These are phyloP conservation scores for Leccinum huronense DNA, from an alignment of 1,284 basidiomycete species.

Conservation along the genomic window DNA sequence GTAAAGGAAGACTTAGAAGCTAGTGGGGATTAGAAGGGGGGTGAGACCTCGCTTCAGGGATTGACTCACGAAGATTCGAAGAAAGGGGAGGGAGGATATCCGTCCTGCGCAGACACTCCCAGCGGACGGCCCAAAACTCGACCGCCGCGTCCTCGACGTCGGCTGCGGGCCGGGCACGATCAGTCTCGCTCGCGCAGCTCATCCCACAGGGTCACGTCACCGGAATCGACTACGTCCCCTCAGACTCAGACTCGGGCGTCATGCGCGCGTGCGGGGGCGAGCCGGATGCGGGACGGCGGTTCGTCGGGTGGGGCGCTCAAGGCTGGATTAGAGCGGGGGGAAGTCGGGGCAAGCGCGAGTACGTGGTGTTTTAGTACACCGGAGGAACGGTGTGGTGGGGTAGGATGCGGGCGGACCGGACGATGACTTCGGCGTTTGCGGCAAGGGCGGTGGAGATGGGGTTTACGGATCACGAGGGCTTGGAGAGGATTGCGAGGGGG, in stretches of 20 bases:
- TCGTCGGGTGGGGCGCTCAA: conserved; percentile 30
- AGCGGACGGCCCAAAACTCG: conserved; percentile 44
- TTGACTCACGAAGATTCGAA: too few relatives aligned
- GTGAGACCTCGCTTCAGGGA: too few relatives aligned
- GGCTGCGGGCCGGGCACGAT: conserved; percentile 50
- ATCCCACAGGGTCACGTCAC: conserved; percentile 43
- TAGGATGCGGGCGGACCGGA: conserved; percentile 37
- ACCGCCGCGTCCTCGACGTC: conserved; percentile 44
- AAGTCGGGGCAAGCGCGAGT: conserved; percentile 30
- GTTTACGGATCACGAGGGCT: conserved; percentile 26
- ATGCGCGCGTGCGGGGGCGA: conserved; percentile 25
- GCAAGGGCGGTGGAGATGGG: background rate
- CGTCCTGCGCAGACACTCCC: conserved; percentile 41
- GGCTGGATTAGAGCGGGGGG: conserved; percentile 28
- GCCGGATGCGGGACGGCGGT: conserved; percentile 28
- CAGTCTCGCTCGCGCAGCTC: conserved; percentile 38
- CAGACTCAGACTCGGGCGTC: conserved; percentile 9
- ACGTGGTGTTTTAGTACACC: conserved; percentile 38
- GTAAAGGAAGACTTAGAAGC: too few relatives aligned
- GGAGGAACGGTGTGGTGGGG: conserved; percentile 39
- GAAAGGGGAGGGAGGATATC: conserved; percentile 20
- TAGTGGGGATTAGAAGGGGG: too few relatives aligned
- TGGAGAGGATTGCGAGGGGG: conserved; percentile 27
- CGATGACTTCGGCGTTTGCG: conserved; percentile 31
- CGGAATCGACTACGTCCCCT: conserved; percentile 37